Percentiles rank a stretch among this genome's conserved stretches.
phyloP scores from a whole-genome alignment of 805 yeast species.

The Wickerhamiella galacta region DNA sequence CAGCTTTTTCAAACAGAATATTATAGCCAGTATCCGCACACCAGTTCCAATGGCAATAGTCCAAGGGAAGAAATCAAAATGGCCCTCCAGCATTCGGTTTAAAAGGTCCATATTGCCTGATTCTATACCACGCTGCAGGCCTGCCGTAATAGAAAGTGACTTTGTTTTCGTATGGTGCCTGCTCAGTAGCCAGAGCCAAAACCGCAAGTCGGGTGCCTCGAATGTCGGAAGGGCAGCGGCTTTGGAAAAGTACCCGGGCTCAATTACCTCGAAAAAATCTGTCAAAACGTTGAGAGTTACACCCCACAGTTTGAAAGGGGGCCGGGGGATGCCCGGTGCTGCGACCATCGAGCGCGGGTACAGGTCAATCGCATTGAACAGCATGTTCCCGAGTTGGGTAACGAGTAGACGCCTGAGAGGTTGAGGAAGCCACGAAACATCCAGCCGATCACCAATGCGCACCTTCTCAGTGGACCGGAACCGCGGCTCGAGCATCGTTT shows the following conservation, averaged over 20 bases:
- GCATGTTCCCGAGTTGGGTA: constrained; percentile 16
- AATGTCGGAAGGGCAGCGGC: constrained; percentile 14
- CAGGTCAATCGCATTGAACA: constrained; percentile 18
- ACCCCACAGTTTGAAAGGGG: constrained; percentile 25
- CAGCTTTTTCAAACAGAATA: too few species aligned
- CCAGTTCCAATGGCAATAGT: constrained; percentile 12
- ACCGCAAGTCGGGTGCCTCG: constrained; percentile 15
- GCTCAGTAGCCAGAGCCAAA: constrained; percentile 9
- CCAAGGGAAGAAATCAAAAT: constrained; percentile 13
- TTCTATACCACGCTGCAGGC: constrained; percentile 3
- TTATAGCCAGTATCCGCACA: too few species aligned
- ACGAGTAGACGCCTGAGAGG: constrained; percentile 6
- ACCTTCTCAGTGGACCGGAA: constrained; percentile 10
- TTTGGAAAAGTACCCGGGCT: constrained; percentile 10
- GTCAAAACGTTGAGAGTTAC: constrained; percentile 21
- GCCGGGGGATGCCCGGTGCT: too few species aligned
- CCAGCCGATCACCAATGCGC: constrained; percentile 14
- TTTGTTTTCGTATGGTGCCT: constrained; percentile 2
- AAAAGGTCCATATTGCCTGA: constrained; percentile 14
- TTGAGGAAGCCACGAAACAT: constrained; percentile 8
- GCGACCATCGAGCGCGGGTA: constrained; percentile 6
- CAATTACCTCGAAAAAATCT: constrained; percentile 18
- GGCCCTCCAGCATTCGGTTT: constrained; percentile 14
- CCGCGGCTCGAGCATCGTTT: constrained; percentile 12
- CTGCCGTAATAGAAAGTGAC: constrained; percentile 1